Evolutionary conservation across 495 filamentous ascomycete genomes (phyloP), one percentile per base, ranked within the genome.

Genomic region (Penicillium tannophilum): DNA sequence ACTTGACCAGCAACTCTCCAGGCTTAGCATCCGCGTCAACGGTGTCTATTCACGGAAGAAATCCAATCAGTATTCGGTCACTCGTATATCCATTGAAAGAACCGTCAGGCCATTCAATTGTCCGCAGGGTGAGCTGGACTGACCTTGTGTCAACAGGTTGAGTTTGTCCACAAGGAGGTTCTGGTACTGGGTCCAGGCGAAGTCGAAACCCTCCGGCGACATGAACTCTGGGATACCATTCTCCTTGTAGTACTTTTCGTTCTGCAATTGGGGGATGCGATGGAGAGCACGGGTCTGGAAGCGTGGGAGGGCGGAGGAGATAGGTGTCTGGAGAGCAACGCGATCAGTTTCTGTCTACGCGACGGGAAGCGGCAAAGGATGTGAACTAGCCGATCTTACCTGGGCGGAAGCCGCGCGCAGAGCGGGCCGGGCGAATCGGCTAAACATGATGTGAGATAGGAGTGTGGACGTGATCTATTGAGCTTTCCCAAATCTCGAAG

Each of bases 151-250:
- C 65, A 90, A 72, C 52, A 71, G 63, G 72, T 95, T 94, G 65
- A 98, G 81, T 68, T 86, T 90, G 48, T 90, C 76, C 41, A 93
- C 67, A 59, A 96, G 72, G 51, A 86, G 71, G 26, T 74, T 65
- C 76, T 94, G 90, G 76, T 97, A 97, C 63, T 92, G 76, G 20
- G 79, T 88, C 91, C 92, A 98, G 33, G 92, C 82, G 14, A 89
- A 82, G 54, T 88, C 77, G 69, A 88, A 92, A 11, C 80, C 90
- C 42, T 77, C 75, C 1, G 81, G 73, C 0, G 86, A 84, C 52
- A 95, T 75, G 45, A 97, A 77, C 8, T 82, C 84, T 16, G 84
- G 80, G 10, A 96, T 76, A 47, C 88, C 90, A 59, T 90, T 61
- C 54, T 81, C 61, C 46, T 74, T 67, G 59, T 82, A 86, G 31